Evolutionary conservation across 1,284 basidiomycete species (phyloP), one percentile per base, ranked within the genome.

Genomic region (Papiliotrema flavescens): DNA sequence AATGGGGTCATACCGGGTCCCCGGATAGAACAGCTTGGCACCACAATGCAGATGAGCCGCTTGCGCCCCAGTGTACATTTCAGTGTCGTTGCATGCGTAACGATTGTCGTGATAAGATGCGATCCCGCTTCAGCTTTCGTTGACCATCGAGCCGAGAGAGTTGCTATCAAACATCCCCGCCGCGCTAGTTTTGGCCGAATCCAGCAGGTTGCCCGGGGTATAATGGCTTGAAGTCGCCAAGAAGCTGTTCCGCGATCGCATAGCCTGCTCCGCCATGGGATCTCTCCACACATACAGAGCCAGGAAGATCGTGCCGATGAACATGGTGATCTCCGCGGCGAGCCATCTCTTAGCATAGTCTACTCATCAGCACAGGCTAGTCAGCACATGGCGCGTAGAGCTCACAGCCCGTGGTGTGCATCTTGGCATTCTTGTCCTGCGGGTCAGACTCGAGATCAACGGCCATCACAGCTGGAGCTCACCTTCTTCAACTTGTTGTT

Each of bases 141-240:
- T 32, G 28, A 32, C 28, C 5, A 32, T 32, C 6, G 5, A 5
- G 6, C 11, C 28, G 28, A 32, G 28, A 11, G 6, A 5, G 6
- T 32, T 11, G 11, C 28, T 32, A 32, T 41, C 39, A 7, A 28
- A 45, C n/a, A 28, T 19, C 15, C 24, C 43, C 19, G 17, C n/a
- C 6, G 23, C 24, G 17, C 15, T 20, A 19, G 20, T 23, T 34
- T 43, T 47, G 35, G 35, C 55, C 34, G 60, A 54, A 3, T 47
- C 48, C 14, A 54, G 44, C 44, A 62, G 32, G 34, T 67, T 62
- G 2, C 63, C 61, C 11, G 63, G 60, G 2, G 52, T 48, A 48
- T 65, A 66, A 49, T 65, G 69, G 43, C 59, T 61, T 15, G 61
- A 58, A 0, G 67, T 63, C n/a, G 69, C 61, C 20, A 66, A 39